Conservation (phyloP, 164 flowering plant species). For the Tinospora cordifolia region DNA sequence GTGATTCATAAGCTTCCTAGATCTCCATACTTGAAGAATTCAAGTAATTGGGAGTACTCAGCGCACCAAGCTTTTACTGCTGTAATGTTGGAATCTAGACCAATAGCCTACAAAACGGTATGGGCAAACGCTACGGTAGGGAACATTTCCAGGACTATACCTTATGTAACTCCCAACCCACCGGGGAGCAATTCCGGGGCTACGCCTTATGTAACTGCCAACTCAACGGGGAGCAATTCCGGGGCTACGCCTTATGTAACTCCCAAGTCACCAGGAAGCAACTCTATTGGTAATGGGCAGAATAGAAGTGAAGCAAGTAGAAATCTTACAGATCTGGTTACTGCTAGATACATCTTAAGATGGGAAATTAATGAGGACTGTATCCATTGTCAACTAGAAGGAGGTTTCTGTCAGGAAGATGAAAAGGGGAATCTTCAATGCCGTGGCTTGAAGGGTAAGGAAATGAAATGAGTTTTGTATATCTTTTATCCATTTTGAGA, state of each 20-base stretch:
- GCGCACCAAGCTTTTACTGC: background rate
- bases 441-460: background rate
- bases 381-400: background rate
- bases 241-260: background rate
- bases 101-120: too few species aligned
- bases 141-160: too few species aligned
- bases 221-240: background rate
- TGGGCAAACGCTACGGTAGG: background rate
- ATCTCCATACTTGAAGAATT: background rate
- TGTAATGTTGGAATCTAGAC: background rate
- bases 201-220: too few species aligned
- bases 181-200: too few species aligned
- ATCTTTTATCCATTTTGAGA: too few species aligned
- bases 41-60: background rate
- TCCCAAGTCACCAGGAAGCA: too few species aligned
- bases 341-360: background rate
- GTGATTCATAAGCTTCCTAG: background rate
- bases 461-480: too few species aligned
- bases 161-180: too few species aligned
- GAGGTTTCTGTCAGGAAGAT: background rate
- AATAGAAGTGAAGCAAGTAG: background rate
- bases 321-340: background rate
- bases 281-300: background rate
- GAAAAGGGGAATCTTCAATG: background rate
- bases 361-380: background rate